phyloP scores from a whole-genome alignment of 139 green algal genomes.

The Coccomyxa sp. region DNA sequence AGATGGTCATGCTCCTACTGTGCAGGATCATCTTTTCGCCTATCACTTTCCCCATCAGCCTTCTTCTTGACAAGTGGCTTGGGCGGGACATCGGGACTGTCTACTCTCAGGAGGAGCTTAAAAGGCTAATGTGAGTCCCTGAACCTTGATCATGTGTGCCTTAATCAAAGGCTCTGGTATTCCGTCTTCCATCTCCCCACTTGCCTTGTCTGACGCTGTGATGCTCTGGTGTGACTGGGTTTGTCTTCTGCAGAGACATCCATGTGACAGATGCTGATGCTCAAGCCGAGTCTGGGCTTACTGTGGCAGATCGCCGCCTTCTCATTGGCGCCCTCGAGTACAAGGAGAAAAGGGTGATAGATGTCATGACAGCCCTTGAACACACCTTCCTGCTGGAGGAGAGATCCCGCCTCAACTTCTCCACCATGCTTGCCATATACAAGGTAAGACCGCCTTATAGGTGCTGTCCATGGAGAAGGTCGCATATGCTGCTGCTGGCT shows the following conservation, averaged over 20 bases:
- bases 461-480: neutral
- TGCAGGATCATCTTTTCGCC: slow-evolving; percentile 32
- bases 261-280: slow-evolving; percentile 38
- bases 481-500: slow-evolving; percentile 4
- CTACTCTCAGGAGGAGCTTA: slow-evolving; percentile 44
- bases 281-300: slow-evolving; percentile 39
- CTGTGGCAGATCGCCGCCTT: slow-evolving; percentile 35
- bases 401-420: slow-evolving; percentile 37
- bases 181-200: too few species aligned
- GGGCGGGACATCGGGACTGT: slow-evolving; percentile 52
- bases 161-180: neutral
- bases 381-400: slow-evolving; percentile 56
- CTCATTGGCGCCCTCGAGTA: slow-evolving; percentile 53
- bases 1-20: too few species aligned
- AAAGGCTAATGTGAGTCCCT: slow-evolving; percentile 15
- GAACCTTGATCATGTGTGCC: neutral
- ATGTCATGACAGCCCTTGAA: slow-evolving; percentile 46
- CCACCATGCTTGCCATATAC: slow-evolving; percentile 58
- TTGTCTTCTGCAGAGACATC: slow-evolving; percentile 8
- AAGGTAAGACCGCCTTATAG: slow-evolving; percentile 34
- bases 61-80: slow-evolving; percentile 49
- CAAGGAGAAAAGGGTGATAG: slow-evolving; percentile 41
- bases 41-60: slow-evolving; percentile 48
- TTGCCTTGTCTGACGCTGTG: too few species aligned
- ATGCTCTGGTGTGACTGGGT: neutral